Base-by-base conservation (phyloP, 352 stramenopile genomes). In the Globisporangium splendens region DNA sequence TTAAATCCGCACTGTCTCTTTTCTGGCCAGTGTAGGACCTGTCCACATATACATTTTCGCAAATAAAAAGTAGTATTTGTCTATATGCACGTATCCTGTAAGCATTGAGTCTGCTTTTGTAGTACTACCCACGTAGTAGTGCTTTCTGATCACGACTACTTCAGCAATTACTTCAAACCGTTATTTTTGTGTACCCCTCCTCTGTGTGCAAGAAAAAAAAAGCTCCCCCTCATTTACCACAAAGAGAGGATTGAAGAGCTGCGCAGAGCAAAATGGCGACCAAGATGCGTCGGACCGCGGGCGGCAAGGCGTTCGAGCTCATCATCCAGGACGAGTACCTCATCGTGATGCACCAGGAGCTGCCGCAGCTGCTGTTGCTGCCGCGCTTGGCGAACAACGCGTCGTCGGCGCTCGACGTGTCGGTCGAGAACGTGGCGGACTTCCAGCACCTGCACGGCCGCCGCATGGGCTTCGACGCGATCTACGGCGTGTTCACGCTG, bases 401-500 rank as follows among this genome's bases (percentile, higher is more conserved):
- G 4, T 63, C 77, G 24, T 55, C 73, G 46, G 66, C 75, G 48
- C 70, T 88, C 14, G 68, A 64, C 42, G 59, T 93, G 28, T 63
- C 67, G 46, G 72, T 88, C 28, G 79, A 93, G 49, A 76, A 90
- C 49, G 69, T 82, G 33, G 61, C 72, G 62, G 70, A 85, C 49
- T 75, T 83, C 46, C 74, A 75, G 62, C 79, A 88, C 47, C 49
- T 89, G 51, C 79, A 91, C 62, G 82, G 84, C 8, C 82, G 84
- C 15, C 78, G 76, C 53, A 85, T 93, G 76, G 64, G 58, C 41
- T 91, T 91, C 39, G 79, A 92, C 65, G 82, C 78, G 31, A 87
- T 93, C 62, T 93, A 88, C 66, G 81, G 83, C 62, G 72, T 93
- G 43, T 90, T 88, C 65, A 75, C 56, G 63, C 63, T 91, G 65